Base-by-base conservation (phyloP, 306 rosid species). In the Trifolium dubium region DNA sequence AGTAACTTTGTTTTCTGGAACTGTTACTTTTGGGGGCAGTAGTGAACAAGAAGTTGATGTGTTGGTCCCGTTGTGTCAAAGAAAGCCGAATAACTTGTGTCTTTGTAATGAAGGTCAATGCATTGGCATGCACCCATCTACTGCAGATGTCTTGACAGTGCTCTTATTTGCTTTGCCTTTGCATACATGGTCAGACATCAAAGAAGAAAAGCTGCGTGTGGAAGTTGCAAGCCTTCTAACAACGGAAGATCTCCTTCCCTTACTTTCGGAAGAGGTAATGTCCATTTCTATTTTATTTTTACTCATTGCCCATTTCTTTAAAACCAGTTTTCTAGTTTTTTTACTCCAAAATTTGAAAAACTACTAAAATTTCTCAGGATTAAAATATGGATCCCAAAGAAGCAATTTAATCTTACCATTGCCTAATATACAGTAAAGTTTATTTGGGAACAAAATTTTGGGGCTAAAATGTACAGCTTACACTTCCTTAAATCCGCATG, bases 191-290 rank as follows among this genome's bases (percentile, higher is more conserved):
- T 79, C 86, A 15, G 86, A 86, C 78, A 80, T 93, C 23, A 83
- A 79, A 72, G 90, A 85, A 34, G 88, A 84, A 81, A 83, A 77
- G 88, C 80, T 93, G 68, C 79, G 56, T 75, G 75, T 47, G 18
- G 89, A 89, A 72, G 80, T 88, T 66, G 73, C 63, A 2, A 41
- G 73, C 61, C 94, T 91, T 67, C 61, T 85, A 41, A 63, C 82
- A 59, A 81, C 83, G 2, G 89, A 93, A 67, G 58, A 64, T 69
- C 89, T 91, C 34, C 88, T 89, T 23, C 23, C 79, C 85, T 69
- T 84, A 77, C 96, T 93, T 82, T 85, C 81, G 71, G 97, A 89
- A 49, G 98, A 91, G 97, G 97, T 91, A 77, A 60, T 67, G 28
- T 73, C 35, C 69, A 29, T 62, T 71, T 66, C 51, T 51, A 23